Evolutionary conservation across 208 protist genomes (phyloP).

Genomic region (Lotmaria passim): DNA sequence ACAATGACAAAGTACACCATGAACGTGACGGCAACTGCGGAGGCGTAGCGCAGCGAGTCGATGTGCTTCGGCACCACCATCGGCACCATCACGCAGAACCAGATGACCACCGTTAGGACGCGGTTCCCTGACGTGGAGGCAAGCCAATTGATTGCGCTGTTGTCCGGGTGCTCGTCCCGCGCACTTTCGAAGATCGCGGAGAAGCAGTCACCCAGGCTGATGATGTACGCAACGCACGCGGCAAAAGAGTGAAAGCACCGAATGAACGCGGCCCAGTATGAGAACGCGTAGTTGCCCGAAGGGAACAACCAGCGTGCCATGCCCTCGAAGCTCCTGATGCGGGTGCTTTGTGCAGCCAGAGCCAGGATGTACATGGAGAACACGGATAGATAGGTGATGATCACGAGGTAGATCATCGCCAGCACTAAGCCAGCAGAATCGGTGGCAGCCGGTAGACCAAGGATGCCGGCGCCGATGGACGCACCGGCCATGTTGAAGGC

Average conservation of each 20-base stretch:
- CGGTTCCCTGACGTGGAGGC: conserved; percentile 26
- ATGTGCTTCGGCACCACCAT: conserved; percentile 62
- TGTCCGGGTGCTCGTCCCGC: conserved; percentile 17
- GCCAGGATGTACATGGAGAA: conserved; percentile 51
- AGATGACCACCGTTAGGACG: conserved; percentile 41
- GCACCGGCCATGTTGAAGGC: conserved; percentile 45
- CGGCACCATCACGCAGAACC: conserved; percentile 61
- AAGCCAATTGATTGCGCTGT: conserved; percentile 32
- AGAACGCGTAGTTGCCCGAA: conserved; percentile 31
- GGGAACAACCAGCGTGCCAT: conserved; percentile 43
- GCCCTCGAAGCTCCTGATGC: conserved; percentile 47
- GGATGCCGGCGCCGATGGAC: conserved; percentile 50
- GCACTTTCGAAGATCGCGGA: conserved; percentile 32
- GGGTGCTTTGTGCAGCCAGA: conserved; percentile 38
- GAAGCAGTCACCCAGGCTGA: conserved; percentile 43
- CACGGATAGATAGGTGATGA: conserved; percentile 49
- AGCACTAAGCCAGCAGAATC: conserved; percentile 43
- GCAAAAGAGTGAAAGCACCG: conserved; percentile 39
- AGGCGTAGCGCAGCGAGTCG: conserved; percentile 70
- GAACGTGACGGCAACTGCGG: conserved; percentile 48
- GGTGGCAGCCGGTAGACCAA: conserved; percentile 43
- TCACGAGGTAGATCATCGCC: conserved; percentile 35
- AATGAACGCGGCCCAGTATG: conserved; percentile 46
- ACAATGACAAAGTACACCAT: conserved; percentile 60
- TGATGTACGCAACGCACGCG: conserved; percentile 38